Percentiles rank a stretch among this genome's conserved stretches.
These are phyloP conservation scores for Myochromella boudieri DNA, from an alignment of 768 basidiomycete species.

Conservation along the genomic window DNA sequence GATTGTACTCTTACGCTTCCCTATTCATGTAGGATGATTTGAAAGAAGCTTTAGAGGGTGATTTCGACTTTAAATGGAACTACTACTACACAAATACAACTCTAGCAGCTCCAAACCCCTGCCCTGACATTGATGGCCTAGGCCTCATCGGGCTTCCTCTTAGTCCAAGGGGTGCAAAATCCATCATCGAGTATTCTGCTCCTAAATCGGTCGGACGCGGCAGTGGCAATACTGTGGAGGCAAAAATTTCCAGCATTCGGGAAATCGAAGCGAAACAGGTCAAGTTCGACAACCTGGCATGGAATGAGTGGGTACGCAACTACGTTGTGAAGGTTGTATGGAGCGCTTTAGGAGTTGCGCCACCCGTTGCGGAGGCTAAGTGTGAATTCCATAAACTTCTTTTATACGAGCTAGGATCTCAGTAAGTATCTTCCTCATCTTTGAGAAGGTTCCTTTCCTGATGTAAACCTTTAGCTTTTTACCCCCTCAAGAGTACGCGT, in stretches of 20 bases:
- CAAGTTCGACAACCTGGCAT: conserved; percentile 39
- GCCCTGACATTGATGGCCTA: conserved; percentile 34
- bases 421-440: conserved; percentile 32
- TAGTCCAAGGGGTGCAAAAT: conserved; percentile 34
- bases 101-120: conserved; percentile 31
- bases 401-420: conserved; percentile 47
- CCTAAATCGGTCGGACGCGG: conserved; percentile 48
- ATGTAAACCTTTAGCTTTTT: conserved; percentile 31
- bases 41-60: conserved; percentile 24
- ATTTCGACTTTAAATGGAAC: conserved; percentile 31
- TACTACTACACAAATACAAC: conserved; percentile 26
- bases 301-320: conserved; percentile 34
- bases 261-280: conserved; percentile 43
- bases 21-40: conserved; percentile 28
- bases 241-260: conserved; percentile 47
- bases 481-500: conserved; percentile 44
- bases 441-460: not conserved
- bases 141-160: conserved; percentile 46
- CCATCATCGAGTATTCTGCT: conserved; percentile 31
- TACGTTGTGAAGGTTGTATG: conserved; percentile 30
- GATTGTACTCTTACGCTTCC: too few species aligned
- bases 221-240: conserved; percentile 41
- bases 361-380: conserved; percentile 24
- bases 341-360: conserved; percentile 33
- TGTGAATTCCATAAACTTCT: conserved; percentile 48